A percentile compares a stretch with the other conserved stretches of the same genome.
phyloP scores from a whole-genome alignment of 257 asterid genomes.

The Lantana camara region DNA sequence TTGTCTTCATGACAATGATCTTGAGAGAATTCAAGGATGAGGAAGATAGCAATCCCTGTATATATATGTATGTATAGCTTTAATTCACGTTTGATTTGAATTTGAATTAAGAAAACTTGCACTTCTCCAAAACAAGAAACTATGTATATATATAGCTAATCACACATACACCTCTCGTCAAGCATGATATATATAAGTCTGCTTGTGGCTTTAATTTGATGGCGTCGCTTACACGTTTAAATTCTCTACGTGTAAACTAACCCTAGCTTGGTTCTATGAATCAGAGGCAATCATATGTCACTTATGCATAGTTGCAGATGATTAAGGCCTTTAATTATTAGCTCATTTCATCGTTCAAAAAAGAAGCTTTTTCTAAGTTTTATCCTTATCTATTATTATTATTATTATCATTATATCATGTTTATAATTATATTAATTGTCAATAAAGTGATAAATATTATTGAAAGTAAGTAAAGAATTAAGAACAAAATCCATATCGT shows the following conservation, averaged over 20 bases:
- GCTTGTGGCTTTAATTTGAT: conserved; percentile 4
- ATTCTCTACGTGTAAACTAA: conserved; percentile 30
- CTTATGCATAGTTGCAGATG: not conserved
- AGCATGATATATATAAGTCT: not conserved
- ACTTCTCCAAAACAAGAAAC: conserved; percentile 13
- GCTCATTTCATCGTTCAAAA: not conserved
- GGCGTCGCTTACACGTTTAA: conserved; percentile 44
- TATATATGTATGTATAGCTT: not conserved
- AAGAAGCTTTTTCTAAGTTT: not conserved
- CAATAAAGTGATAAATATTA: too few species aligned
- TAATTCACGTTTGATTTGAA: not conserved
- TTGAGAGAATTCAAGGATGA: not conserved
- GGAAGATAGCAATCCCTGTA: conserved; percentile 10
- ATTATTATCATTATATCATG: not conserved
- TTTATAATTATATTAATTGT: too few species aligned
- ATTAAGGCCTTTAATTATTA: conserved; percentile 3
- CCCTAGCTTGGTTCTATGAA: conserved; percentile 15
- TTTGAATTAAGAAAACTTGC: conserved; percentile 17
- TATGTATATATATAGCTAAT: conserved; percentile 25
- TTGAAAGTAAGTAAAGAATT: too few species aligned
- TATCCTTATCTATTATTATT: not conserved
- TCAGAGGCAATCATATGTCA: not conserved
- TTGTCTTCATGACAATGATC: conserved; percentile 23
- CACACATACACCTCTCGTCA: conserved; percentile 25
- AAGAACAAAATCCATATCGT: too few species aligned